Base-by-base conservation (phyloP, 73 alveolate species). In the Paramecium primaurelia region DNA sequence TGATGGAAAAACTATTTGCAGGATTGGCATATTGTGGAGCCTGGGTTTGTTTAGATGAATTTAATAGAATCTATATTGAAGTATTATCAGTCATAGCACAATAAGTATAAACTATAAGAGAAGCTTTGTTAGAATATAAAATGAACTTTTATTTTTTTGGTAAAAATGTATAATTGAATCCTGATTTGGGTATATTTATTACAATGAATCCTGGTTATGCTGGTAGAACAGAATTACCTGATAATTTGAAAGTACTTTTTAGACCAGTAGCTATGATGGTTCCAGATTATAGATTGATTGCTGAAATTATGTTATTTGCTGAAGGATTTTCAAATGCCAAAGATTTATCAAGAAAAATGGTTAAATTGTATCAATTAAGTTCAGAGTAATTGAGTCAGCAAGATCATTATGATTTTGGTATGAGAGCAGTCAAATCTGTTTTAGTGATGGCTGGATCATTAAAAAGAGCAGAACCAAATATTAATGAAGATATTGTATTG, bases 171-270 rank as follows among this genome's bases (percentile, higher is more conserved):
- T 86, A 93, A 59, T 90, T 98, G 84, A 96, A 94, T 58, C 96
- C 97, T 18, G 89, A 97, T 47, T 93, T 97, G 96, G 99, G 99
- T 37, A 96, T 98, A 20, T 98, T 98, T 86, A 97, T 98, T 54
- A 98, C 99, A 0, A 98, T 98, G 99, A 98, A 98, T 92, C 99
- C 99, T 26, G 99, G 99, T 38, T 98, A 98, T 94, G 98, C 97
- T 86, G 99, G 99, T 71, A 97, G 99, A 97, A 95, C 99, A 20
- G 99, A 98, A 92, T 96, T 98, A 49, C 99, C 99, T 25, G 99
- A 98, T 93, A 98, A 98, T 92, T 88, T 98, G 16, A 98, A 98
- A 92, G 98, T 77, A 97, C 96, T 22, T 42, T 92, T 96, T 96
- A 86, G 97, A 93, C 95, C 96, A 60, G 93, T 94, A 86, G 96